These are phyloP conservation scores for Pseudonitzschia multistriata DNA, from an alignment of 108 stramenopile genomes.

Conservation along the genomic window DNA sequence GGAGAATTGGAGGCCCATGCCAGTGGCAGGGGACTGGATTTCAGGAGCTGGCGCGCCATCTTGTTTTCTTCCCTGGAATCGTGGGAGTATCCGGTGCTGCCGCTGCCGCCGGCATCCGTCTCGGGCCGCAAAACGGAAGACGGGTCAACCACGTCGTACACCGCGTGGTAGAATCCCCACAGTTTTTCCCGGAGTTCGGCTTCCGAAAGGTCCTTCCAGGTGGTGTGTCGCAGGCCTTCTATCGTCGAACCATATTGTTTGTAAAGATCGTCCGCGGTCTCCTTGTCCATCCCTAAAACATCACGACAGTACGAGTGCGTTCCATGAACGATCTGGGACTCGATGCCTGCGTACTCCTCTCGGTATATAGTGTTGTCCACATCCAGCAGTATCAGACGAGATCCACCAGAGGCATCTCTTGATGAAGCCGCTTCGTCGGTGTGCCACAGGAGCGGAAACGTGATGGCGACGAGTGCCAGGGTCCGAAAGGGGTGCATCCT, in stretches of 20 bases:
- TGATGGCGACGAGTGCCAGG: background rate
- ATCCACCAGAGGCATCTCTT: background rate
- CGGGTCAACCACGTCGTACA: slow-evolving; percentile 62
- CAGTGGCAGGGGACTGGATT: slow-evolving; percentile 37
- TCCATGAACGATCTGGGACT: slow-evolving; percentile 71
- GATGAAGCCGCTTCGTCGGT: background rate
- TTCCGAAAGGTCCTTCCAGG: slow-evolving; percentile 26
- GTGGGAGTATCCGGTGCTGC: slow-evolving; percentile 67
- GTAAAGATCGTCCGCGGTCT: slow-evolving; percentile 65
- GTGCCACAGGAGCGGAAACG: background rate
- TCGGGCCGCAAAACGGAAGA: slow-evolving; percentile 36
- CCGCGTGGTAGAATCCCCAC: slow-evolving; percentile 55
- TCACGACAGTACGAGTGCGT: slow-evolving; percentile 60
- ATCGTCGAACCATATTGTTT: slow-evolving; percentile 74
- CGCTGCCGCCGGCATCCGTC: background rate
- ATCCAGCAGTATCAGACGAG: slow-evolving; percentile 50
- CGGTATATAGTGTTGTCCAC: slow-evolving; percentile 85
- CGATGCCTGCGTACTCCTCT: slow-evolving; percentile 57
- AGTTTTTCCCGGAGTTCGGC: slow-evolving; percentile 18
- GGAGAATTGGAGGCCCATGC: slow-evolving; percentile 83
- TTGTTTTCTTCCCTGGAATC: slow-evolving; percentile 21
- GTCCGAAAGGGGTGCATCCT: background rate
- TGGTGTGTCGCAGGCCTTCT: slow-evolving; percentile 68
- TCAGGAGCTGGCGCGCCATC: slow-evolving; percentile 18
- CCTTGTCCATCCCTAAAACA: slow-evolving; percentile 49